Conservation (phyloP, 345 rosid genomes). For the Syzygium oleosum region DNA sequence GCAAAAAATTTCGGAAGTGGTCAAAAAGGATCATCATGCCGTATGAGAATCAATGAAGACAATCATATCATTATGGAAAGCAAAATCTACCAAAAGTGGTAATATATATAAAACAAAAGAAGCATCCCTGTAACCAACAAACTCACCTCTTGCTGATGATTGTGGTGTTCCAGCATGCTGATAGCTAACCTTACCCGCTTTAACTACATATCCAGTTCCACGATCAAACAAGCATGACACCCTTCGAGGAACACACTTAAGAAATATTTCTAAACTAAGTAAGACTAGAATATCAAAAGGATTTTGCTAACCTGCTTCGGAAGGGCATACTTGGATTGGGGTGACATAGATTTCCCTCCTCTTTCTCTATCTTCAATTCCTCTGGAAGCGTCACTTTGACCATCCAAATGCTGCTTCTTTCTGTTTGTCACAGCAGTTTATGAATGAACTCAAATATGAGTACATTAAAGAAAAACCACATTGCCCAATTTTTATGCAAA, state of each 20-base stretch:
- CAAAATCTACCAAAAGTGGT: background rate
- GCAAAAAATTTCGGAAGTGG: background rate
- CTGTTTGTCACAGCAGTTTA: constrained; percentile 26
- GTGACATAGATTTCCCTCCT: constrained; percentile 30
- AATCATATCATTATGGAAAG: background rate
- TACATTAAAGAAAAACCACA: background rate
- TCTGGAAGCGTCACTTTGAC: constrained; percentile 43
- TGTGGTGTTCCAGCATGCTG: constrained; percentile 33
- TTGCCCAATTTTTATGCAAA: background rate
- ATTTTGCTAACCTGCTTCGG: constrained; percentile 49
- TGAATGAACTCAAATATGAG: background rate
- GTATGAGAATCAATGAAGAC: background rate
- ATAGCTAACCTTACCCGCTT: constrained; percentile 38
- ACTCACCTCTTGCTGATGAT: constrained; percentile 48
- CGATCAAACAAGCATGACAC: background rate
- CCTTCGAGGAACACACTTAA: background rate
- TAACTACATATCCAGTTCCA: constrained; percentile 26
- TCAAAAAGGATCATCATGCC: accelerated
- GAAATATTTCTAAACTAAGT: background rate
- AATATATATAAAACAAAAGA: background rate
- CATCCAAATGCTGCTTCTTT: constrained; percentile 36
- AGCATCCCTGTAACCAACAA: background rate
- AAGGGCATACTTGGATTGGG: constrained; percentile 32
- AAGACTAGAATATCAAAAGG: background rate
- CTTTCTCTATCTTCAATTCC: constrained; percentile 32